Base-by-base conservation (phyloP, 2,329 filamentous ascomycete species). In the Pseudogymnoascus sp. region DNA sequence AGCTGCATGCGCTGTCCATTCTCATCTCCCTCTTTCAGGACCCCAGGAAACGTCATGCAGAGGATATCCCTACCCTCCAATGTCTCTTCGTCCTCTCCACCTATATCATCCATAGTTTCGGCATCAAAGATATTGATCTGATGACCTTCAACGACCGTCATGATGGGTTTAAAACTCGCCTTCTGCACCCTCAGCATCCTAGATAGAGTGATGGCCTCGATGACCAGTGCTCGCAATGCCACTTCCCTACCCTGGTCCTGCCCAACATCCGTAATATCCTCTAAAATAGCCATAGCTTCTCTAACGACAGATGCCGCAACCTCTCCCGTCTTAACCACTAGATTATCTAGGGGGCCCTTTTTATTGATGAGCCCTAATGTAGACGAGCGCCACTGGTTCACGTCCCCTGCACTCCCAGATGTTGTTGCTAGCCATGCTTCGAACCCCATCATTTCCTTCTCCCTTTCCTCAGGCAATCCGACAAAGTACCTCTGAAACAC, bases 361-460 rank as follows among this genome's bases (percentile, higher is more conserved):
- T 79, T 80, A 60, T 60, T 60, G 60, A 89, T 73, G 46, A 86
- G 77, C 26, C 82, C 78, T 42, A 88, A 78, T 1, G 86, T 89
- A n/a, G 80, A 78, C 5, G 86, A 83, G 40, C 87, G 83, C 86
- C 86, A 89, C 70, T 86, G 82, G 70, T 88, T 88, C 65, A 86
- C 79, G 31, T 80, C 77, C 65, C 83, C 80, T 53, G 77, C 75
- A 4, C 82, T 78, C 59, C 76, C 77, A 75, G 72, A 70, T 73
- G 63, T 7, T 46, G 42, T 64, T 10, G 67, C 33, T 59, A 85
- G 70, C 5, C 79, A 74, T 4, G 75, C 70, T 71, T 86, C 82
- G 64, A 80, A 74, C 61, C 80, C 74, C n/a, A 75, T 73, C 15
- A 87, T 75, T 64, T 81, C 79, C 19, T 72, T 70, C 11, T 80